A percentile compares a stretch with the other conserved stretches of the same genome.
phyloP scores from a whole-genome alignment of 495 filamentous ascomycete species.

The Tuber borchii region DNA sequence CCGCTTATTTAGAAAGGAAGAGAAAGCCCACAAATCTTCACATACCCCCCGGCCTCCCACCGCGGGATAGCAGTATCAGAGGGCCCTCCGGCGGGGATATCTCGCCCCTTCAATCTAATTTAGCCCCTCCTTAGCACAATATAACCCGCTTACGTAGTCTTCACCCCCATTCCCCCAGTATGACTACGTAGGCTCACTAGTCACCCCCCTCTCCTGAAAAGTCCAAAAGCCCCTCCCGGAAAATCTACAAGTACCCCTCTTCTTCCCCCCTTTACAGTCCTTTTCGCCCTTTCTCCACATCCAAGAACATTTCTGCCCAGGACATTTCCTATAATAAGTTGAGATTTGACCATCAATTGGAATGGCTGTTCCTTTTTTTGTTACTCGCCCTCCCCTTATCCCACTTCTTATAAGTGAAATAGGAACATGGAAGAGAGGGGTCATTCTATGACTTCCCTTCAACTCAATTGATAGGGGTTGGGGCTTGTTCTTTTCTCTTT shows the following conservation, averaged over 20 bases:
- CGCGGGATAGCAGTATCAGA: not conserved
- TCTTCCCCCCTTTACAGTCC: not conserved
- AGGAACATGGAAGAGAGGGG: not conserved
- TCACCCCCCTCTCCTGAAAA: not conserved
- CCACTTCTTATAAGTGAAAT: not conserved
- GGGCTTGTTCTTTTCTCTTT: not conserved
- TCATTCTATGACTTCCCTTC: too few relatives aligned
- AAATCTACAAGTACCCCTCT: not conserved
- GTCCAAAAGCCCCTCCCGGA: not conserved
- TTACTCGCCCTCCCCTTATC: not conserved
- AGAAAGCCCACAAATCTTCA: not conserved
- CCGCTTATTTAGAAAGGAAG: not conserved
- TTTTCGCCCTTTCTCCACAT: not conserved
- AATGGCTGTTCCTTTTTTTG: not conserved
- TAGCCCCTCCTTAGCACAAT: not conserved
- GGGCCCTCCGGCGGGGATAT: not conserved
- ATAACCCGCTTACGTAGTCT: not conserved
- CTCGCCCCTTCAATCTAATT: not conserved
- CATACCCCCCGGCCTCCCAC: not conserved
- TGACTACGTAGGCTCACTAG: not conserved
- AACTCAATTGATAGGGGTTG: too few relatives aligned
- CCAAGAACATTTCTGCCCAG: not conserved
- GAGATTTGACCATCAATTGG: not conserved
- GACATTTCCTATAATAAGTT: not conserved
- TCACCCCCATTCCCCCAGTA: not conserved